A percentile compares a stretch with the other conserved stretches of the same genome.
phyloP scores from a whole-genome alignment of 2,329 filamentous ascomycete genomes.

The Cladophialophora yegresii region DNA sequence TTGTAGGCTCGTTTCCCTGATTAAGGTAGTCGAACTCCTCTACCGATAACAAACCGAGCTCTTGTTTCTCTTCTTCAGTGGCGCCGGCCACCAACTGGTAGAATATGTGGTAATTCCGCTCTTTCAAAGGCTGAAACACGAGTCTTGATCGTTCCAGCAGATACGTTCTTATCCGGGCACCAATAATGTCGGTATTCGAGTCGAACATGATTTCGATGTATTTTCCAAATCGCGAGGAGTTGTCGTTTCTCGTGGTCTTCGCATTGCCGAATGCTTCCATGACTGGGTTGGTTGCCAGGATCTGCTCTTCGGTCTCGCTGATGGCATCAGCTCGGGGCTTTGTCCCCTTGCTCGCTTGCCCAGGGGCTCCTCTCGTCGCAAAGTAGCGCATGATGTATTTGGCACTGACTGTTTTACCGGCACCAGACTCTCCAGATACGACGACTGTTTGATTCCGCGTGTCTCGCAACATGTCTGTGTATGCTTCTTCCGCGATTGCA shows the following conservation, averaged over 20 bases:
- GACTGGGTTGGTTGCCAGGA: slow-evolving; percentile 95
- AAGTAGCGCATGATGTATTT: slow-evolving; percentile 99
- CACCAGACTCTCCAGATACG: slow-evolving; percentile 98
- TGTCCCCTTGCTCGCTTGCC: slow-evolving; percentile 74
- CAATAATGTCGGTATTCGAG: slow-evolving; percentile 90
- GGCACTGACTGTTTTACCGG: slow-evolving; percentile 97
- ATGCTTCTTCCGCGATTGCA: slow-evolving; percentile 97
- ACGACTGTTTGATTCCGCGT: slow-evolving; percentile 96
- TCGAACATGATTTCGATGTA: slow-evolving; percentile 99
- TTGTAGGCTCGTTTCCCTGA: slow-evolving; percentile 85
- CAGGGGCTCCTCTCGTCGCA: slow-evolving; percentile 90
- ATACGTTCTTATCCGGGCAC: slow-evolving; percentile 95
- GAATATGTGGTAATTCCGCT: slow-evolving; percentile 98
- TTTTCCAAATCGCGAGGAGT: slow-evolving; percentile 98
- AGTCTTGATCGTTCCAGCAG: slow-evolving; percentile 91
- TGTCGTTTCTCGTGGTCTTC: slow-evolving; percentile 99
- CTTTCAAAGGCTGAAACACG: slow-evolving; percentile 95
- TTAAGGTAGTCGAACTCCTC: slow-evolving; percentile 97
- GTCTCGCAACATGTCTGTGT: slow-evolving; percentile 97
- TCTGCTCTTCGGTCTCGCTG: slow-evolving; percentile 98
- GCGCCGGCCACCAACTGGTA: slow-evolving; percentile 94
- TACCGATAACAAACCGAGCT: slow-evolving; percentile 74
- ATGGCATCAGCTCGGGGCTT: slow-evolving; percentile 75
- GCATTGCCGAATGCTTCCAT: slow-evolving; percentile 99
- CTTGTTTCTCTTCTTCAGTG: slow-evolving; percentile 77